phyloP scores from a whole-genome alignment of 176 grass and related monocot species.

The Musa beccarii region DNA sequence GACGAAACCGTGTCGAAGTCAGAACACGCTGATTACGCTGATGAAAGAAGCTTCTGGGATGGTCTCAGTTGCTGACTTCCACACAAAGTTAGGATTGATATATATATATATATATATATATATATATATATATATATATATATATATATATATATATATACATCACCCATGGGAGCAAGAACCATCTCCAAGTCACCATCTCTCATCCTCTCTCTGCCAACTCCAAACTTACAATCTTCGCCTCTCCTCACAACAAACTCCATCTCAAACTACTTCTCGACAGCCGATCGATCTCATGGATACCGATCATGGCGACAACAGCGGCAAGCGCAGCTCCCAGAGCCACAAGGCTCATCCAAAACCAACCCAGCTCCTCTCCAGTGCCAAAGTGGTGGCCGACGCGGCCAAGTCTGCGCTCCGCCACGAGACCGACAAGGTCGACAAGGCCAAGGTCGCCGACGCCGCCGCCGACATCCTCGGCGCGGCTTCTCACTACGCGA shows the following conservation, averaged over 20 bases:
- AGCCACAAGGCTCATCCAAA: slow-evolving; percentile 27
- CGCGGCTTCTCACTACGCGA: slow-evolving; percentile 64
- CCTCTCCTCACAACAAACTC: too few species aligned
- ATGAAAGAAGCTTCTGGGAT: not conserved
- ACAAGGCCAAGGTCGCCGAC: slow-evolving; percentile 58
- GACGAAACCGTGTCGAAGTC: not conserved
- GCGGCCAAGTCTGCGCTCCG: slow-evolving; percentile 58
- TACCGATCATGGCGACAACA: slow-evolving; percentile 19
- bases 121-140: not conserved
- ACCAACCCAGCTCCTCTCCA: slow-evolving; percentile 52
- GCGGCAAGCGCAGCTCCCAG: slow-evolving; percentile 16
- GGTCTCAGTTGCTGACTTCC: not conserved
- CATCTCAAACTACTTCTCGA: not conserved
- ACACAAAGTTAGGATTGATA: not conserved
- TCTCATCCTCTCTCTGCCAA: too few species aligned
- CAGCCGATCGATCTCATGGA: not conserved
- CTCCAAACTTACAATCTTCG: too few species aligned
- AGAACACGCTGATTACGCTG: not conserved
- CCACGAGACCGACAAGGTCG: slow-evolving; percentile 50
- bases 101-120: not conserved
- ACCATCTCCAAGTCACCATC: not conserved
- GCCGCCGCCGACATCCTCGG: slow-evolving; percentile 65
- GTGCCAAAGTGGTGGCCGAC: slow-evolving; percentile 75
- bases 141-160: not conserved
- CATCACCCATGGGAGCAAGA: not conserved